phyloP scores from a whole-genome alignment of 805 yeast species.

The Candida andamanensis region DNA sequence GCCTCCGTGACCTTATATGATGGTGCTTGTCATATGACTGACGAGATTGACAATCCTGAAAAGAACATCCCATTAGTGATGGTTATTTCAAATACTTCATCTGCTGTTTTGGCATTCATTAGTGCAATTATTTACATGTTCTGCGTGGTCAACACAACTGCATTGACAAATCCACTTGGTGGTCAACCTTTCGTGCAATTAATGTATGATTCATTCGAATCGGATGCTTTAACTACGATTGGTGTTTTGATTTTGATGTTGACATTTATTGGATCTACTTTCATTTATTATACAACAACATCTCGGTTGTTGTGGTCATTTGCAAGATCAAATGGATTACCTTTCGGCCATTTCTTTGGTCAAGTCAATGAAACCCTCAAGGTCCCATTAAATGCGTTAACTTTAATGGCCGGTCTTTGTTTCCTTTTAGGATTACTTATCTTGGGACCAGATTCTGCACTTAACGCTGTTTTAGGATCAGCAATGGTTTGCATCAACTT shows the following conservation, averaged over 20 bases:
- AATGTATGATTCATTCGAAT: conserved; percentile 18
- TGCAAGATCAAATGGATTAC: conserved; percentile 30
- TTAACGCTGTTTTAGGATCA: conserved; percentile 27
- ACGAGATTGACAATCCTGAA: conserved; percentile 25
- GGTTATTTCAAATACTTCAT: conserved; percentile 20
- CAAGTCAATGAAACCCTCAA: conserved; percentile 17
- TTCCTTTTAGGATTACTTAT: conserved; percentile 23
- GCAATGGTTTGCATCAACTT: conserved; percentile 25
- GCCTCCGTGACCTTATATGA: conserved; percentile 28
- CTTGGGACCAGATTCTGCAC: conserved; percentile 24
- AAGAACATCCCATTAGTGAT: conserved; percentile 29
- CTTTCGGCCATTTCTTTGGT: conserved; percentile 24
- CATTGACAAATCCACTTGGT: conserved; percentile 15
- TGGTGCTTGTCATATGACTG: conserved; percentile 30
- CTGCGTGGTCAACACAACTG: conserved; percentile 14
- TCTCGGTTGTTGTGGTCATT: conserved; percentile 30
- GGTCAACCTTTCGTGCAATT: conserved; percentile 20
- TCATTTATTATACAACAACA: conserved; percentile 21
- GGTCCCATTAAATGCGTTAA: conserved; percentile 19
- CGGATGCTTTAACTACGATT: conserved; percentile 23
- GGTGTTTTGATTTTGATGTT: conserved; percentile 15
- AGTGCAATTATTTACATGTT: conserved; percentile 26
- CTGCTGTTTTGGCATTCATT: conserved; percentile 24
- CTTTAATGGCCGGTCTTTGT: conserved; percentile 18
- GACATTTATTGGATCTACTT: conserved; percentile 15